Conservation (phyloP, 1,284 basidiomycete genomes). For the Marasmius sp. region DNA sequence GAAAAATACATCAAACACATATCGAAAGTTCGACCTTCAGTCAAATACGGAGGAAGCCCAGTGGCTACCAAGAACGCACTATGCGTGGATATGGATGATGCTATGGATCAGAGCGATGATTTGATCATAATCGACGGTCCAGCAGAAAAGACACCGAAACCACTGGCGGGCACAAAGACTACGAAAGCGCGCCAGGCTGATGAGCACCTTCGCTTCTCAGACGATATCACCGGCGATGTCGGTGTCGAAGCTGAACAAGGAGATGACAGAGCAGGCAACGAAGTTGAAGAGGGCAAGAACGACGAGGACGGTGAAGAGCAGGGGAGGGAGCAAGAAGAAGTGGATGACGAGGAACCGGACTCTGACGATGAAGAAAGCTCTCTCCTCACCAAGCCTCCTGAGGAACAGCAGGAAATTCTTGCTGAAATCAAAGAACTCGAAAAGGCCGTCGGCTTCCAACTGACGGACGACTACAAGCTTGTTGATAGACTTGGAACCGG, state of each 20-base stretch:
- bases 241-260: constrained; percentile 23
- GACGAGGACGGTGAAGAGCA: constrained; percentile 46
- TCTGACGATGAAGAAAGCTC: constrained; percentile 59
- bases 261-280: not conserved
- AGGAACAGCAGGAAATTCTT: constrained; percentile 76
- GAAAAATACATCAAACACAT: constrained; percentile 57
- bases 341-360: constrained; percentile 15
- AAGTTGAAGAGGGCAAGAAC: not conserved
- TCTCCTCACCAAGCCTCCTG: constrained; percentile 53
- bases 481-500: constrained; percentile 94
- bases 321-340: constrained; percentile 30
- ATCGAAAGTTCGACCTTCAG: constrained; percentile 35
- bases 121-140: constrained; percentile 28
- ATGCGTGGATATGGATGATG: constrained; percentile 45
- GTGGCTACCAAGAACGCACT: not conserved
- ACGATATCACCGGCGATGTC: not conserved
- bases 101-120: constrained; percentile 54
- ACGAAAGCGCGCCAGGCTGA: not conserved
- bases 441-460: constrained; percentile 53
- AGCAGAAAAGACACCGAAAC: constrained; percentile 24
- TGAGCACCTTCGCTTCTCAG: not conserved
- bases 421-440: constrained; percentile 73
- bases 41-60: constrained; percentile 2
- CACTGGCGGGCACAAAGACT: constrained; percentile 27
- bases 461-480: constrained; percentile 75